Percentiles rank a stretch among this genome's conserved stretches.
Evolutionary conservation across 106 monocot genomes (phyloP).

Genomic region (Acorus calamus): DNA sequence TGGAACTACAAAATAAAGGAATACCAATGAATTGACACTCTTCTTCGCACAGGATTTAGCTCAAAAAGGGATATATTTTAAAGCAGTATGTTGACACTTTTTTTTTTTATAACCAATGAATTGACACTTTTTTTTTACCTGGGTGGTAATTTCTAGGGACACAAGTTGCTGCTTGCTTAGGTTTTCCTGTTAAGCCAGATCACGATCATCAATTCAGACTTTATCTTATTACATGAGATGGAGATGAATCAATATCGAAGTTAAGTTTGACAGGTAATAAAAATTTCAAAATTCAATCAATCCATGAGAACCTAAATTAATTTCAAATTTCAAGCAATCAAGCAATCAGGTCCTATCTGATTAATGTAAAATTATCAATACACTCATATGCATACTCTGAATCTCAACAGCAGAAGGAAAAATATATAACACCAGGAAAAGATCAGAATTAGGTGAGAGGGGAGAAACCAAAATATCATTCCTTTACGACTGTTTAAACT

Average conservation of each 20-base stretch:
- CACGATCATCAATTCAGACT: not conserved
- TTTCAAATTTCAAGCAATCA: too few relatives aligned
- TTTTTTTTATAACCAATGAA: too few relatives aligned
- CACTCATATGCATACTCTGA: too few relatives aligned
- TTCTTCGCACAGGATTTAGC: not conserved
- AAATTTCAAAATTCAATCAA: too few relatives aligned
- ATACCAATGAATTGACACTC: not conserved
- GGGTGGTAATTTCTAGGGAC: not conserved
- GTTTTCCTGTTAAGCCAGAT: not conserved
- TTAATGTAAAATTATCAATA: too few relatives aligned
- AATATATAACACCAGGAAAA: too few relatives aligned
- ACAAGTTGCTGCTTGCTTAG: not conserved
- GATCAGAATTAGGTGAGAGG: too few relatives aligned
- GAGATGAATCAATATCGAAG: not conserved
- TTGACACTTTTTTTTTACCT: not conserved
- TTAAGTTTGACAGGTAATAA: not conserved
- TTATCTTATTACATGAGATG: not conserved
- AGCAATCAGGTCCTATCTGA: too few relatives aligned
- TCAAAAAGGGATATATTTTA: not conserved
- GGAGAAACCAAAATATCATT: too few relatives aligned
- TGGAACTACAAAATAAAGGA: slow-evolving; percentile 1
- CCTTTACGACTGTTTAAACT: too few relatives aligned
- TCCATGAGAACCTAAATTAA: too few relatives aligned
- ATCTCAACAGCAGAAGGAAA: too few relatives aligned
- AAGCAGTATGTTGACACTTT: not conserved